Evolutionary conservation across 2,329 filamentous ascomycete species (phyloP), one percentile per base, ranked within the genome.

Genomic region (Atkinsonella hypoxylon): DNA sequence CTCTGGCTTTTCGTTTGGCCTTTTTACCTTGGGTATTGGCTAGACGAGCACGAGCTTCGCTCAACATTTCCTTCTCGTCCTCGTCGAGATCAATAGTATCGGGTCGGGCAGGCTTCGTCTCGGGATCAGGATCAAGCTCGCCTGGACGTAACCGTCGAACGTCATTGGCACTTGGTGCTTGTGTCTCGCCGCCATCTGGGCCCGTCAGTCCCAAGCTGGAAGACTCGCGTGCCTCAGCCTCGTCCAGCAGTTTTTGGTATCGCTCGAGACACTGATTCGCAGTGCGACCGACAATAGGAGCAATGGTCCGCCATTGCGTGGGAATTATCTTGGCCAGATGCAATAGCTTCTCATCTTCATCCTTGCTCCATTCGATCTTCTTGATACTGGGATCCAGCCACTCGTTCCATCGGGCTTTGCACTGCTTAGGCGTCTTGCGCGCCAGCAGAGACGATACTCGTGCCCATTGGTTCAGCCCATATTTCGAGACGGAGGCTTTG

Each of bases 11-110:
- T 58, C 93, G 77, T 76, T 98, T 98, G 7, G 93, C 93, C 73
- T 98, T 98, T 72, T 98, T 98, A 65, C 93, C 93, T 69, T 97
- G 93, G 11, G 93, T 97, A 62, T 98, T 98, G 56, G 93, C 93
- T 56, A 98, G 74, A 71, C 93, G 89, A 51, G 93, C 93, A 64
- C 93, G 87, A 58, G 93, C 93, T 71, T 98, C 93, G 65, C 90
- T 96, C 62, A 98, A 70, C 93, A 98, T 98, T 70, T 98, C 93
- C 73, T 98, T 97, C 69, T 98, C 93, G 64, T 98, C 93, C 66
- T 98, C 93, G 64, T 98, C 93, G 61, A 98, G 82, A 68, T 98
- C 93, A 64, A 98, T 93, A 6, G 93, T 96, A 67, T 98, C 93
- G 39, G 93, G 93, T 53, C 90, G 79, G 36, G 93, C 93, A 50